Base-by-base conservation (phyloP, 2,329 filamentous ascomycete genomes). In the Thelonectria blattea region DNA sequence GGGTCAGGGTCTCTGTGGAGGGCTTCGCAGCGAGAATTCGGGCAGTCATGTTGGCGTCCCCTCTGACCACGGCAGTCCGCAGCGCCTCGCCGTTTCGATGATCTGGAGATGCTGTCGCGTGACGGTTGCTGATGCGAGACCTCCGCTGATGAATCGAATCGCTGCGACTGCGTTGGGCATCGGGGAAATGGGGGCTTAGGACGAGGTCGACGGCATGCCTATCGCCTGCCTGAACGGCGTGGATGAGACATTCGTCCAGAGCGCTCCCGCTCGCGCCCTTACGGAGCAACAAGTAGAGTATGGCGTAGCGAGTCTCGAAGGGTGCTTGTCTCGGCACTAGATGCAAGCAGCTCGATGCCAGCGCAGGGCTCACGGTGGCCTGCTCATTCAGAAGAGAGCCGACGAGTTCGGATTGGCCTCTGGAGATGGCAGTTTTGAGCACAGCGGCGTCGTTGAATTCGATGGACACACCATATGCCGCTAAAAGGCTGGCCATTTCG, bases 401-500 rank as follows among this genome's bases (percentile, higher is more conserved):
- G 0, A 83, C 78, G 0, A 87, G 71, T 30, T 78, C 79, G 5
- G 79, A 65, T 17, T 84, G 79, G 0, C 80, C 79, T 17, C 70
- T 72, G 3, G 67, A 66, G 37, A 87, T 78, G 3, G 83, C 81
- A 22, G 75, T 76, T n/a, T 81, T 80, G 4, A 87, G 58, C 1
- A 80, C 80, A 7, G 76, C 72, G 0, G 80, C 83, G 49, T 83
- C 79, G 41, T 85, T 78, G 58, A 82, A 83, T 63, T 85, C 83
- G 30, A 86, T 75, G 0, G 84, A 85, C 0, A 83, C 83, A 8
- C 83, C 83, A 56, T 86, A 81, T 3, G 73, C 71, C 20, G 85
- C 76, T 7, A 88, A 73, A n/a, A 87, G 73, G 39, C 74, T 75
- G 2, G 84, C 80, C 80, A 87, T 83, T 42, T 85, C 82, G 57